Conservation (phyloP, 257 asterid species). For the Solanum habrochaites region DNA sequence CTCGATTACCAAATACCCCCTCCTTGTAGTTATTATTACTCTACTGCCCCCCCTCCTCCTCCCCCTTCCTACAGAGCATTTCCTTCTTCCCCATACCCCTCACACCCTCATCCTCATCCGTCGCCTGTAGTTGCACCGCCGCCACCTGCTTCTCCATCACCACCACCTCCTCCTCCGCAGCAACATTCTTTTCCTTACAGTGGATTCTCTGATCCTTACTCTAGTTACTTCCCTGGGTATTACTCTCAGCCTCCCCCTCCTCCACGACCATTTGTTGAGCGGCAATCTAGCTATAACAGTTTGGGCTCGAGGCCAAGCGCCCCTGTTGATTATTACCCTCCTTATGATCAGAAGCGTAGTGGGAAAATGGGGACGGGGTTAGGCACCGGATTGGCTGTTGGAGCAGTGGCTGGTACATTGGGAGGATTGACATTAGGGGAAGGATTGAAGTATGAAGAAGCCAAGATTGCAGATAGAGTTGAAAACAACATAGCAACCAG, state of each 20-base stretch:
- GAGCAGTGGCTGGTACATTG: constrained; percentile 51
- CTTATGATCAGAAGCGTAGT: constrained; percentile 48
- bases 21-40: constrained; percentile 46
- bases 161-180: constrained; percentile 26
- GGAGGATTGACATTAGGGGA: constrained; percentile 74
- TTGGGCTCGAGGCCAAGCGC: constrained; percentile 81
- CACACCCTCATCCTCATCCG: constrained; percentile 19
- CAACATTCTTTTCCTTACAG: constrained; percentile 20
- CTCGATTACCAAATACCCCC: constrained; percentile 57
- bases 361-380: constrained; percentile 33
- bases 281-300: constrained; percentile 42
- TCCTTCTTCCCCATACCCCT: constrained; percentile 24
- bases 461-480: constrained; percentile 36
- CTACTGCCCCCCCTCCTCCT: constrained; percentile 35
- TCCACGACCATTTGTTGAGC: constrained; percentile 35
- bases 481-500: constrained; percentile 36
- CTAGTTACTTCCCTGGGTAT: constrained; percentile 48
- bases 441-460: constrained; percentile 53
- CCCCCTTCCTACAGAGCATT: constrained; percentile 41
- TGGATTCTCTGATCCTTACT: constrained; percentile 37
- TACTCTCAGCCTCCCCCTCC: constrained; percentile 42
- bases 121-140: constrained; percentile 1
- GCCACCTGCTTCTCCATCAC: constrained; percentile 17
- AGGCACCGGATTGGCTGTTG: constrained; percentile 58
- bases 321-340: constrained; percentile 47